These are phyloP conservation scores for Domatiomyces globalis DNA, from an alignment of 2,329 filamentous ascomycete species.

Conservation along the genomic window DNA sequence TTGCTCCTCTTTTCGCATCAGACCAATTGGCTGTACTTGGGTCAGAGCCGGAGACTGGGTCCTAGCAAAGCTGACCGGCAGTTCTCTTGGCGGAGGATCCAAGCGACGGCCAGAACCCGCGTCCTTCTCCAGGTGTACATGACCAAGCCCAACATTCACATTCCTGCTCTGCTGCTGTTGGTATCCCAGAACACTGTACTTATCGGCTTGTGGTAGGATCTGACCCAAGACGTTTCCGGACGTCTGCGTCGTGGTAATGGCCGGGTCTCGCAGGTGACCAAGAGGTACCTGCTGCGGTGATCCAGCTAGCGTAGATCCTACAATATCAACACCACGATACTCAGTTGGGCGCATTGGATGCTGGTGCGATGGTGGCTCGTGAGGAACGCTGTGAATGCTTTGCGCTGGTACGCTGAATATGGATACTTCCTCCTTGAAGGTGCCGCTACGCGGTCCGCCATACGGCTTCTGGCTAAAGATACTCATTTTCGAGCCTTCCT, in stretches of 20 bases:
- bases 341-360: conserved; percentile 12
- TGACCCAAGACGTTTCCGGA: conserved; percentile 3
- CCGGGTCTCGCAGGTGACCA: conserved; percentile 5
- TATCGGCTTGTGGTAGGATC: conserved; percentile 5
- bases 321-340: conserved; percentile 1
- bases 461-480: conserved; percentile 22
- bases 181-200: conserved; percentile 7
- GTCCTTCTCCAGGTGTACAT: conserved; percentile 8
- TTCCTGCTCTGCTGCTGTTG: conserved; percentile 12
- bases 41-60: conserved; percentile 5
- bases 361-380: conserved; percentile 21
- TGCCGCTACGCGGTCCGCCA: conserved; percentile 31
- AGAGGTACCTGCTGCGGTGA: conserved; percentile 6
- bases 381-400: conserved; percentile 21
- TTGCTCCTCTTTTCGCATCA: conserved; percentile 3
- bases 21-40: conserved; percentile 5
- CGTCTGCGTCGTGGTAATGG: conserved; percentile 4
- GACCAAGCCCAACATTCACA: conserved; percentile 5
- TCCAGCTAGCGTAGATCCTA: conserved; percentile 2
- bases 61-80: conserved; percentile 4
- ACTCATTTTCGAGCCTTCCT: conserved; percentile 19
- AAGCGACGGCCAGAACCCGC: conserved; percentile 7
- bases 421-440: conserved; percentile 30
- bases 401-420: conserved; percentile 19
- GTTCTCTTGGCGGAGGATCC: conserved; percentile 5